Percentiles rank a stretch among this genome's conserved stretches.
Conservation (phyloP, 257 asterid species). For the Echium plantagineum region DNA sequence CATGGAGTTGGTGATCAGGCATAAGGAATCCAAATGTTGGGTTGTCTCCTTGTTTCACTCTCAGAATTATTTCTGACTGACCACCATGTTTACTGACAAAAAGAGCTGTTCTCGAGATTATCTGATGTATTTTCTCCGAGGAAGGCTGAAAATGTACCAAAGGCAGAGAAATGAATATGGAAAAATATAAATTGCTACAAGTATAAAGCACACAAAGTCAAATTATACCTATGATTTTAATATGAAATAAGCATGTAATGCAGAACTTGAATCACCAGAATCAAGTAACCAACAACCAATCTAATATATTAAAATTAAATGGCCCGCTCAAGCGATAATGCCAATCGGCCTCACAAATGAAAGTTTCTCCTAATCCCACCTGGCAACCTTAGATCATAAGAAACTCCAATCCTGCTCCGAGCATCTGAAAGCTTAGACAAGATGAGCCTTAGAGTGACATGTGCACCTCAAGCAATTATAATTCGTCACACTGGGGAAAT, state of each 20-base stretch:
- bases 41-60: constrained; percentile 93
- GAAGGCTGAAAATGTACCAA: constrained; percentile 58
- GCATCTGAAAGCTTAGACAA: constrained; percentile 95
- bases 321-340: constrained; percentile 41
- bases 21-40: constrained; percentile 90
- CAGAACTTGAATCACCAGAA: background rate
- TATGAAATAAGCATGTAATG: constrained; percentile 3
- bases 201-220: constrained; percentile 7
- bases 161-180: constrained; percentile 15
- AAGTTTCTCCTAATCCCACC: constrained; percentile 92
- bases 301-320: constrained; percentile 20
- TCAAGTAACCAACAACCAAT: constrained; percentile 8
- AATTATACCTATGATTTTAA: constrained; percentile 6
- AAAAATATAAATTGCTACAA: constrained; percentile 7
- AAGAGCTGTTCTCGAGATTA: constrained; percentile 81
- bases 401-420: constrained; percentile 71
- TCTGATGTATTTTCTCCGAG: constrained; percentile 80
- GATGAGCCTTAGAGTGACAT: constrained; percentile 64
- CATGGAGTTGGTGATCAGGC: constrained; percentile 82
- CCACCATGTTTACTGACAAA: constrained; percentile 91
- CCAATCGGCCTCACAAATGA: constrained; percentile 41
- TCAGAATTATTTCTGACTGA: constrained; percentile 80
- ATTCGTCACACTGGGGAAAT: constrained; percentile 40
- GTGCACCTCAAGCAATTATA: constrained; percentile 33
- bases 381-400: constrained; percentile 81